phyloP scores from a whole-genome alignment of 1,284 basidiomycete genomes.

The Coniferiporia weirii region DNA sequence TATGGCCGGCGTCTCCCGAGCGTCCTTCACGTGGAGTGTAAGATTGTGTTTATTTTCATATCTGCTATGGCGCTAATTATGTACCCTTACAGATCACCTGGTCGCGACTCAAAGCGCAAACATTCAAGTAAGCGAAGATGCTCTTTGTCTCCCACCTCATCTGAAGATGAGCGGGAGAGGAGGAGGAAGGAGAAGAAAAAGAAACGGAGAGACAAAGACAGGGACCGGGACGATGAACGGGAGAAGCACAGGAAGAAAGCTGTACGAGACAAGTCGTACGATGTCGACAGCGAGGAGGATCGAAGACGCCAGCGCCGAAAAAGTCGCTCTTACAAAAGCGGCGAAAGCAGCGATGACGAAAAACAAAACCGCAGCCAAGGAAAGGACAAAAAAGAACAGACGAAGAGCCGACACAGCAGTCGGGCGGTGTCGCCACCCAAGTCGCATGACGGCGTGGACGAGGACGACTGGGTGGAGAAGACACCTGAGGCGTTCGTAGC shows the following conservation, averaged over 20 bases:
- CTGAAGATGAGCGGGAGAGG: slow-evolving; percentile 52
- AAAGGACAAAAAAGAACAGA: slow-evolving; percentile 28
- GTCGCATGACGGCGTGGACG: slow-evolving; percentile 36
- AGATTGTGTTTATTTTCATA: slow-evolving; percentile 26
- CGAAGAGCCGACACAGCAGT: slow-evolving; percentile 26
- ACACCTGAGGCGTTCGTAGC: slow-evolving; percentile 31
- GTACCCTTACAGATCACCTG: slow-evolving; percentile 41
- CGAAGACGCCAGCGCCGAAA: slow-evolving; percentile 14
- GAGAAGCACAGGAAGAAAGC: slow-evolving; percentile 26
- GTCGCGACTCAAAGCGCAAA: slow-evolving; percentile 51
- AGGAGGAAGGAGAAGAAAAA: slow-evolving; percentile 55
- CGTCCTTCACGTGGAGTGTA: slow-evolving; percentile 54
- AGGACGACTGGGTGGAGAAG: slow-evolving; percentile 73
- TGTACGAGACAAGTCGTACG: slow-evolving; percentile 21
- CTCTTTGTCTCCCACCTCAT: slow-evolving; percentile 50
- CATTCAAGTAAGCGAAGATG: slow-evolving; percentile 47
- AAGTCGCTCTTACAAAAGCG: slow-evolving; percentile 17
- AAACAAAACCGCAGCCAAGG: slow-evolving; percentile 23
- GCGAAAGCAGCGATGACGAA: slow-evolving; percentile 18
- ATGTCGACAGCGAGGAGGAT: slow-evolving; percentile 16
- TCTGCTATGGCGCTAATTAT: neutral
- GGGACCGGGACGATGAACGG: slow-evolving; percentile 32
- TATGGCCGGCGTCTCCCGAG: slow-evolving; percentile 87
- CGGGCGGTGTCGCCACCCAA: slow-evolving; percentile 26
- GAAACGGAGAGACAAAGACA: slow-evolving; percentile 43